Conservation (phyloP, 1,139 yeast species). For the Taphrina confusa region DNA sequence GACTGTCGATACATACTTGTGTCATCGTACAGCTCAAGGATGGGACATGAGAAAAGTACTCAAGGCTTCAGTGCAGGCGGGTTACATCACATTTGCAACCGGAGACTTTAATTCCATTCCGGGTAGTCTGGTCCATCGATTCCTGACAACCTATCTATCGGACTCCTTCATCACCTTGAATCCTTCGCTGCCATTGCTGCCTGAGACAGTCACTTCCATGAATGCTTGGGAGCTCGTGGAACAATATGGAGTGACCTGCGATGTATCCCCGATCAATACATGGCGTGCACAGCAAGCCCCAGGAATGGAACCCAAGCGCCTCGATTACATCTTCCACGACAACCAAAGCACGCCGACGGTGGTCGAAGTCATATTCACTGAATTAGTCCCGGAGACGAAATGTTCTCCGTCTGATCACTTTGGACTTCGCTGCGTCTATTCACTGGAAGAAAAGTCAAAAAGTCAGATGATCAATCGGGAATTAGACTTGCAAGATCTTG, state of each 20-base stretch:
- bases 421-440: slow-evolving; percentile 50
- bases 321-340: slow-evolving; percentile 86
- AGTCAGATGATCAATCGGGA: slow-evolving; percentile 21
- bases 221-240: slow-evolving; percentile 67
- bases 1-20: slow-evolving; percentile 86
- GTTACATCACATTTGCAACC: slow-evolving; percentile 81
- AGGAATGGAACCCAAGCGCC: slow-evolving; percentile 73
- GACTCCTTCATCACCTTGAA: slow-evolving; percentile 84
- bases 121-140: slow-evolving; percentile 74
- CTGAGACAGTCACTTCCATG: slow-evolving; percentile 46
- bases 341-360: slow-evolving; percentile 60
- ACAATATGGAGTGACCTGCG: slow-evolving; percentile 85
- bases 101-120: slow-evolving; percentile 93
- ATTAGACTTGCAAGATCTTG: slow-evolving; percentile 45
- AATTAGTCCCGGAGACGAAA: slow-evolving; percentile 43
- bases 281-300: slow-evolving; percentile 66
- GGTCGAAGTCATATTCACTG: slow-evolving; percentile 58
- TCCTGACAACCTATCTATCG: slow-evolving; percentile 64
- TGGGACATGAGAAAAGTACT: slow-evolving; percentile 86
- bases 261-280: slow-evolving; percentile 71
- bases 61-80: slow-evolving; percentile 63
- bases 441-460: slow-evolving; percentile 45
- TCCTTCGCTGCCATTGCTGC: slow-evolving; percentile 47
- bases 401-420: slow-evolving; percentile 91
- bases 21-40: slow-evolving; percentile 93